Base-by-base conservation (phyloP, 768 basidiomycete genomes). In the Russula compacta region DNA sequence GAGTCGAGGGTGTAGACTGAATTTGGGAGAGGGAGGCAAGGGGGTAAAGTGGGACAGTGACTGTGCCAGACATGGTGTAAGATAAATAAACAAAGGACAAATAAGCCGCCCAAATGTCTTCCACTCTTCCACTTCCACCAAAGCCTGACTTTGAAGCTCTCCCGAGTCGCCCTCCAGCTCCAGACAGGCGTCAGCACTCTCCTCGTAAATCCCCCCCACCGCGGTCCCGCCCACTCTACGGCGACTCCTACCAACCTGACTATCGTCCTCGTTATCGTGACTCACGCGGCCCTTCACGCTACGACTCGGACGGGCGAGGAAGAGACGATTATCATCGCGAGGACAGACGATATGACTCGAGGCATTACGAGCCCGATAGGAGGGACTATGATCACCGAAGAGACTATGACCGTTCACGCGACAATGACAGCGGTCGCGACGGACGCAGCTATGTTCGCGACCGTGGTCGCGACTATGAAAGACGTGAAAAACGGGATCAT, bases 11-110 rank as follows among this genome's bases (percentile, higher is more conserved):
- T 0, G 90, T 88, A 40, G 79, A 81, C 66, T 86, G 78, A 52
- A 94, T 82, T 68, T 97, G 94, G 1, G 79, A 73, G 5, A 87
- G 75, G 1, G 91, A 88, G 2, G 95, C 95, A 49, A 98, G 78
- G 5, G 95, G 93, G 69, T 92, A 84, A 58, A 91, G 77, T 15
- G 44, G 60, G 15, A 60, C 59, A 14, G 44, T 49, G 46, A 52
- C 49, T 14, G 60, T 56, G 42, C 36, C 36, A n/a, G 56, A 56
- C 53, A 51, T 60, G 54, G 53, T 32, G 43, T 5, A 38, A 62
- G 19, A 50, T 50, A 29, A 39, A 51, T 36, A 48, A 69, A 70
- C 68, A 68, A 68, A 29, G 54, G 1, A 53, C 62, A 64, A 67
- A 69, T 58, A 67, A 61, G 17, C 19, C 11, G 15, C 36, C 40